Conservation (phyloP, 306 rosid genomes). For the Castanea sativa region DNA sequence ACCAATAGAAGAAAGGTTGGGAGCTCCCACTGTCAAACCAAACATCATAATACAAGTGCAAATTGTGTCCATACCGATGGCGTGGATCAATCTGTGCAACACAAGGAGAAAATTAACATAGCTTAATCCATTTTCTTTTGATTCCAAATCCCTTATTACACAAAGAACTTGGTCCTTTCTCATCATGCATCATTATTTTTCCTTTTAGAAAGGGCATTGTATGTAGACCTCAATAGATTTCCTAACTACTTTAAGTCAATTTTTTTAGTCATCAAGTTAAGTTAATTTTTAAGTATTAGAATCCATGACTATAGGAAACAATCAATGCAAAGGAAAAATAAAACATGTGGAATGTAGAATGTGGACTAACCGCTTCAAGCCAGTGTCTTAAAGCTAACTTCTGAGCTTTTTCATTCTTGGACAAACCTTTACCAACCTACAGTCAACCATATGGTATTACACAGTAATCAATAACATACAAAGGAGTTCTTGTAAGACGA, state of each 20-base stretch:
- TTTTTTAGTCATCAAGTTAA: too few species aligned
- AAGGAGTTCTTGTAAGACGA: slow-evolving; percentile 17
- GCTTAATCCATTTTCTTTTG: not conserved
- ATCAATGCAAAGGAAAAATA: not conserved
- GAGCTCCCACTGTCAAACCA: slow-evolving; percentile 70
- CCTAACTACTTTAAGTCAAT: too few species aligned
- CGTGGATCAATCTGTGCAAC: slow-evolving; percentile 71
- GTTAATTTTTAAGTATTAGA: too few species aligned
- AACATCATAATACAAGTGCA: slow-evolving; percentile 58
- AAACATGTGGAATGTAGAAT: slow-evolving; percentile 3
- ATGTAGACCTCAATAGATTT: too few species aligned
- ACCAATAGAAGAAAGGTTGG: slow-evolving; percentile 90
- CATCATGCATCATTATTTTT: too few species aligned
- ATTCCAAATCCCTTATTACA: not conserved
- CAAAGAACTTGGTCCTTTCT: too few species aligned
- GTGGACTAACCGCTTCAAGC: slow-evolving; percentile 89
- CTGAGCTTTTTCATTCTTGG: slow-evolving; percentile 76
- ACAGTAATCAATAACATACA: not conserved
- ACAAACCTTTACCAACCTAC: slow-evolving; percentile 92
- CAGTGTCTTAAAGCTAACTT: slow-evolving; percentile 75
- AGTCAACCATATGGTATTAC: slow-evolving; percentile 6
- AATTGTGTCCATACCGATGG: slow-evolving; percentile 88
- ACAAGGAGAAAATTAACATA: slow-evolving; percentile 3
- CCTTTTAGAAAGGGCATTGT: too few species aligned
- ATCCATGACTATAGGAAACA: not conserved